phyloP scores from a whole-genome alignment of 176 grass and related monocot genomes.

The Rhipidocladum racemiflorum region DNA sequence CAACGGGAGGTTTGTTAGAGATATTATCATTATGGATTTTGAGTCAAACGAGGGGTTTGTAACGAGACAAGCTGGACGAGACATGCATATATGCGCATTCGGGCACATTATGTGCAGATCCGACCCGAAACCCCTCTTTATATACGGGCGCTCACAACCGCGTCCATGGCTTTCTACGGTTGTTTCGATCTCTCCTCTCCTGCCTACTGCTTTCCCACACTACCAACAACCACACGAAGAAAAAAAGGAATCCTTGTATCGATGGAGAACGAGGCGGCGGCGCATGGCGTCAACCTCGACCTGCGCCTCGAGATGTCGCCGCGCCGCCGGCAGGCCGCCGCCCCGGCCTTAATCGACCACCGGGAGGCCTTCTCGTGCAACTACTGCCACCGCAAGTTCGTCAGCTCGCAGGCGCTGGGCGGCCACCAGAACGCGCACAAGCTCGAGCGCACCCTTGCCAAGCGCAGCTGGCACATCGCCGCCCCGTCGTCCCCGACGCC shows the following conservation, averaged over 20 bases:
- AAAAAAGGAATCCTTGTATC: background rate
- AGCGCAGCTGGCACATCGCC: conserved; percentile 41
- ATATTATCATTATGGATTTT: background rate
- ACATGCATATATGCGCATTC: background rate
- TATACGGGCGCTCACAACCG: background rate
- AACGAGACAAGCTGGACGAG: background rate
- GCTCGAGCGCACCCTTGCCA: conserved; percentile 84
- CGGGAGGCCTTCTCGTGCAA: conserved; percentile 73
- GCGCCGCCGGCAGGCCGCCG: background rate
- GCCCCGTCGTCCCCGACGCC: background rate
- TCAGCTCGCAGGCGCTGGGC: conserved; percentile 85
- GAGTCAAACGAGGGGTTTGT: too few species aligned
- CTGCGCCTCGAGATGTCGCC: conserved; percentile 36
- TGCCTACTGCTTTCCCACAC: background rate
- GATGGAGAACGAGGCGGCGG: conserved; percentile 28
- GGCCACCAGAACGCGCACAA: conserved; percentile 99
- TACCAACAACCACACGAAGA: background rate
- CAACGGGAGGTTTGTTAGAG: background rate
- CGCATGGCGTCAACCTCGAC: conserved; percentile 51
- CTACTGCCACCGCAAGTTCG: conserved; percentile 83
- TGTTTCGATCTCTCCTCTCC: background rate
- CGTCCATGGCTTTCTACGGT: background rate
- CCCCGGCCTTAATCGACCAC: background rate
- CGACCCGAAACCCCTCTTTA: background rate
- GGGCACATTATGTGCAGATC: background rate